Conservation (phyloP, 2,329 filamentous ascomycete species). For the Capronia americana region DNA sequence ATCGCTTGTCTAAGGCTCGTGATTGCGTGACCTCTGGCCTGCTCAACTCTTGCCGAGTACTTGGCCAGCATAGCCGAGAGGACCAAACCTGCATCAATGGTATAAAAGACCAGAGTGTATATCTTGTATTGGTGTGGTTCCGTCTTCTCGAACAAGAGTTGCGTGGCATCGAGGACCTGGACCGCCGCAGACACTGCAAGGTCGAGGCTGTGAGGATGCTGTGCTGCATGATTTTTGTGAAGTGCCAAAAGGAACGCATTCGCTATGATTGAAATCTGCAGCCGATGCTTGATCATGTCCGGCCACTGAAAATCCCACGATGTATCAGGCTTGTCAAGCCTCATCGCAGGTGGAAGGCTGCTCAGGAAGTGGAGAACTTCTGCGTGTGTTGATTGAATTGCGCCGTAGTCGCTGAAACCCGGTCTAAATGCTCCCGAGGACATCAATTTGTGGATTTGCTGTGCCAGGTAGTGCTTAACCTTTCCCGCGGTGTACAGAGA, state of each 20-base stretch:
- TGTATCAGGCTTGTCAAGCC: constrained; percentile 11
- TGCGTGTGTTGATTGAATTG: constrained; percentile 7
- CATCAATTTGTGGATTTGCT: constrained; percentile 3
- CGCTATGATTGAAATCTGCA: constrained; percentile 13
- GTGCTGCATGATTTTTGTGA: constrained; percentile 12
- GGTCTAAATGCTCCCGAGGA: constrained; percentile 10
- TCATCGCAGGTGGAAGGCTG: constrained; percentile 13
- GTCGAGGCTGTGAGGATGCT: constrained; percentile 6
- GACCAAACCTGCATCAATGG: constrained; percentile 15
- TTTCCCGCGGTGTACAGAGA: constrained; percentile 13
- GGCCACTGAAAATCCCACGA: constrained; percentile 20
- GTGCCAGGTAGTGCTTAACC: constrained; percentile 6
- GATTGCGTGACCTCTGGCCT: not conserved
- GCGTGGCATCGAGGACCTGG: constrained; percentile 2
- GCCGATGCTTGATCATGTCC: constrained; percentile 19
- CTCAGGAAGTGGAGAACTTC: constrained; percentile 11
- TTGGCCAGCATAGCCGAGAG: constrained; percentile 8
- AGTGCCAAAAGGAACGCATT: constrained; percentile 19
- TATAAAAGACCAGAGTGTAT: constrained; percentile 15
- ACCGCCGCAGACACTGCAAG: constrained; percentile 14
- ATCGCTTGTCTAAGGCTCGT: not conserved
- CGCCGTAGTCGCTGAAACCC: constrained; percentile 6
- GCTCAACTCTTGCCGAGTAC: not conserved
- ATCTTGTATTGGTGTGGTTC: constrained; percentile 14
- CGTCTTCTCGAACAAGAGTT: constrained; percentile 1